phyloP scores from a whole-genome alignment of 371 early-diverging fungal species.

The Rhizopus stolonifer region DNA sequence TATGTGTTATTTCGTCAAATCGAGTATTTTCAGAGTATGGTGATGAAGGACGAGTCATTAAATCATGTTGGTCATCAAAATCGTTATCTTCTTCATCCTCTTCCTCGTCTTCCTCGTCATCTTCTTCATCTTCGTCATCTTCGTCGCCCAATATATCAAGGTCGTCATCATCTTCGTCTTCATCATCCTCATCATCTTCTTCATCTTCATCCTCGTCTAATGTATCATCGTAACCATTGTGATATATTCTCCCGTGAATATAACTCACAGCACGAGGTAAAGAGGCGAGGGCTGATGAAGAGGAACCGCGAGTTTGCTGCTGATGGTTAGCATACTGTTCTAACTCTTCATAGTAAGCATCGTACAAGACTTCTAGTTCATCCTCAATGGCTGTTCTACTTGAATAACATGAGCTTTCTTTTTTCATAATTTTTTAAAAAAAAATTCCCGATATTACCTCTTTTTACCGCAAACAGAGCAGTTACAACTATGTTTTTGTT shows the following conservation, averaged over 20 bases:
- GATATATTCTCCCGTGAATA: constrained; percentile 11
- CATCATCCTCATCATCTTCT: constrained; percentile 32
- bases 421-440: no score
- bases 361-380: constrained; percentile 87
- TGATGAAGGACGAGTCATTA: constrained; percentile 17
- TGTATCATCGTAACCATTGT: constrained; percentile 17
- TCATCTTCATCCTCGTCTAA: constrained; percentile 16
- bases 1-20: constrained; percentile 29
- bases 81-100: constrained; percentile 13
- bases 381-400: constrained; percentile 86
- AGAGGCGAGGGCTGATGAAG: background rate
- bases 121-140: constrained; percentile 52
- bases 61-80: constrained; percentile 5
- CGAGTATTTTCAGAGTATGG: constrained; percentile 21
- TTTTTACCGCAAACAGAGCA: constrained; percentile 89
- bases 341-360: constrained; percentile 90
- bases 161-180: constrained; percentile 53
- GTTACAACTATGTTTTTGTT: constrained; percentile 87
- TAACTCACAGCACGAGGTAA: background rate
- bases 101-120: constrained; percentile 16
- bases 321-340: constrained; percentile 85
- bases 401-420: background rate
- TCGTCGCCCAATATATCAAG: constrained; percentile 40
- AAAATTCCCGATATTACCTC: constrained; percentile 53
- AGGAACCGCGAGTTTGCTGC: constrained; percentile 47